Evolutionary conservation across 169 alveolate genomes (phyloP), one percentile per base, ranked within the genome.

Genomic region (Neospora caninum): DNA sequence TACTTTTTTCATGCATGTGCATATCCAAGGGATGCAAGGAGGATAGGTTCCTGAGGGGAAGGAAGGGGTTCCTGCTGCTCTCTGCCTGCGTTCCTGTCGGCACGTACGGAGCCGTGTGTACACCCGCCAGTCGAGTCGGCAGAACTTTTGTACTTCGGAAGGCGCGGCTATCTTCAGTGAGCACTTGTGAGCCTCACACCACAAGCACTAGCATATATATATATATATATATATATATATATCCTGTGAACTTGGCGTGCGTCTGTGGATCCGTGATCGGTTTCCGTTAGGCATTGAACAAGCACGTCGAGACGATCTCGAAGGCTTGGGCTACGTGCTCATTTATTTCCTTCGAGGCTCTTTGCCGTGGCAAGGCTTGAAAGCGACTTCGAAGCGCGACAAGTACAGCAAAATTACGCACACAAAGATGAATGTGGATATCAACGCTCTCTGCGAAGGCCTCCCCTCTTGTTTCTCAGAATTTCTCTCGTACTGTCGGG

Each of bases 261-360:
- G 13, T 49, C 22, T 7, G 58, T 49, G 58, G 4, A 49, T 49
- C 42, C 20, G 39, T 13, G 1, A 64, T 86, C 22, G n/a, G n/a
- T 41, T 49, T 31, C 41, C 41, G 80, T n/a, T 80, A 92, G 95
- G 95, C 20, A 86, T 96, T 22, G 99, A 99, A 94, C 99, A 99
- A 97, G 96, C 99, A 92, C 97, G 99, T 41, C 97, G 99, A 92
- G 99, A 99, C 95, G 99, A 99, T 96, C 96, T 99, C 93, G 99
- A 99, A 96, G 99, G 99, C 58, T 96, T 99, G 64, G 99, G 99
- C 31, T 98, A 98, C 94, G 99, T 99, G 34, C 96, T 98, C 91
- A 96, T 99, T 96, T 98, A 98, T 96, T 98, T 99, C 95, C 96
- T 98, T 94, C 97, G 99, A 88, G 99, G 99, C 20, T 96, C 98